Conservation (phyloP, 2,329 filamentous ascomycete genomes). For the Ophiocordyceps sinensis region DNA sequence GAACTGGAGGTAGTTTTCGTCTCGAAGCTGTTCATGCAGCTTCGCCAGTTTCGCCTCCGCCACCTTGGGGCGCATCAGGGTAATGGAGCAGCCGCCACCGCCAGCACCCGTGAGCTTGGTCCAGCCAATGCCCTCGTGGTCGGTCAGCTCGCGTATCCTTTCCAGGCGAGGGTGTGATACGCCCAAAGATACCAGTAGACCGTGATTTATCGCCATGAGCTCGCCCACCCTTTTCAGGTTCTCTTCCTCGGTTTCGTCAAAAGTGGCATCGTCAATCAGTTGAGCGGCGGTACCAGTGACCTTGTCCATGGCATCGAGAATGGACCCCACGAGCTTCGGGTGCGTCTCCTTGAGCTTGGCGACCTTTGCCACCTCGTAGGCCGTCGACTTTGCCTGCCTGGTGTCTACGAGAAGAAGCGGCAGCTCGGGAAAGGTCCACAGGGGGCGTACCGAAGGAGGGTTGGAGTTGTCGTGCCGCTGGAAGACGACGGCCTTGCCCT, state of each 20-base stretch:
- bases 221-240: slow-evolving; percentile 66
- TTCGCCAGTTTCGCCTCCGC: slow-evolving; percentile 39
- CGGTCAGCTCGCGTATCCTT: slow-evolving; percentile 78
- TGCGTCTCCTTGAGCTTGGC: slow-evolving; percentile 54
- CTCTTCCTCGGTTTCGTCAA: slow-evolving; percentile 48
- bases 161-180: slow-evolving; percentile 92
- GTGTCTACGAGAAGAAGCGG: slow-evolving; percentile 86
- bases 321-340: slow-evolving; percentile 62
- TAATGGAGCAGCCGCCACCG: slow-evolving; percentile 91
- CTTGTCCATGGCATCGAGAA: slow-evolving; percentile 74
- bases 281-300: slow-evolving; percentile 42
- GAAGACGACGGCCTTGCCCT: slow-evolving; percentile 90
- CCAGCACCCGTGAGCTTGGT: slow-evolving; percentile 94
- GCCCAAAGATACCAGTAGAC: slow-evolving; percentile 75
- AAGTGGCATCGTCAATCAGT: slow-evolving; percentile 45
- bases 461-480: slow-evolving; percentile 64
- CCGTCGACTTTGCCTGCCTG: slow-evolving; percentile 72
- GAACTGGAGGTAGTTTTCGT: slow-evolving; percentile 70
- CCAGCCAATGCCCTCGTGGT: slow-evolving; percentile 83
- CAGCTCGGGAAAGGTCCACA: slow-evolving; percentile 84
- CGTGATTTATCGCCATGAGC: slow-evolving; percentile 87
- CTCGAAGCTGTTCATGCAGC: slow-evolving; percentile 50
- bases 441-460: slow-evolving; percentile 59
- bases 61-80: slow-evolving; percentile 59
- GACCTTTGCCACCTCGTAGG: slow-evolving; percentile 77